Conservation (phyloP, 1,284 basidiomycete genomes). For the Cryptococcus sp. region DNA sequence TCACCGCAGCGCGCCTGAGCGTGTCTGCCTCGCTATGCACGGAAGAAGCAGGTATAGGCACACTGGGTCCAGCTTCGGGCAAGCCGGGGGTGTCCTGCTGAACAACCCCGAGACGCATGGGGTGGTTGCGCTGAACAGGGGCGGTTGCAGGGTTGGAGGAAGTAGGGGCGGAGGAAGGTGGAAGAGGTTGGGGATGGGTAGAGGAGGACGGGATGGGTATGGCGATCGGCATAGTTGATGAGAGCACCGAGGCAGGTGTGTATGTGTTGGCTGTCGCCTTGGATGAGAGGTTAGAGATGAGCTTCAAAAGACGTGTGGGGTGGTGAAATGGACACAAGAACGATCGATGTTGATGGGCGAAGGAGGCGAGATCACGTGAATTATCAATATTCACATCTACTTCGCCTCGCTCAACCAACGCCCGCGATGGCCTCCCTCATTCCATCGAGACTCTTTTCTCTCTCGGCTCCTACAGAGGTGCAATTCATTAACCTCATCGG, state of each 20-base stretch:
- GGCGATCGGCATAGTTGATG: not conserved
- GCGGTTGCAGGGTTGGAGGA: not conserved
- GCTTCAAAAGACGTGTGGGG: too few relatives aligned
- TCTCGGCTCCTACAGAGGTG: too few relatives aligned
- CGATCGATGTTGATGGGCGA: too few relatives aligned
- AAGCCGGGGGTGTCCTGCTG: conserved; percentile 2
- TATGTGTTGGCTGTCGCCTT: too few relatives aligned
- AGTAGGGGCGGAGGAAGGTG: not conserved
- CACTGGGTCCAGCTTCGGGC: not conserved
- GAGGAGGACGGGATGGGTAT: not conserved
- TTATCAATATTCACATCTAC: too few relatives aligned
- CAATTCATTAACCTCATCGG: too few relatives aligned
- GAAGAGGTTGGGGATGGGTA: not conserved
- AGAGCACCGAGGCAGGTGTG: not conserved
- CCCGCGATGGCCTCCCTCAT: too few relatives aligned
- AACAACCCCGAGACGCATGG: conserved; percentile 8
- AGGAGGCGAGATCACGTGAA: too few relatives aligned
- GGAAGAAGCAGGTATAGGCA: not conserved
- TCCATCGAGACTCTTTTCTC: too few relatives aligned
- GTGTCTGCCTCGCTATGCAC: conserved; percentile 1
- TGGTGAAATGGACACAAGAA: too few relatives aligned
- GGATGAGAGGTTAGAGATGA: too few relatives aligned
- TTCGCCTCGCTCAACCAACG: too few relatives aligned
- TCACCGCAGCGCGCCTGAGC: conserved; percentile 4
- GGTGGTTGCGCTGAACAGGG: conserved; percentile 1